Evolutionary conservation across 2,329 filamentous ascomycete genomes (phyloP), one percentile per base, ranked within the genome.

Genomic region (Rhytidhysteron rufulum): DNA sequence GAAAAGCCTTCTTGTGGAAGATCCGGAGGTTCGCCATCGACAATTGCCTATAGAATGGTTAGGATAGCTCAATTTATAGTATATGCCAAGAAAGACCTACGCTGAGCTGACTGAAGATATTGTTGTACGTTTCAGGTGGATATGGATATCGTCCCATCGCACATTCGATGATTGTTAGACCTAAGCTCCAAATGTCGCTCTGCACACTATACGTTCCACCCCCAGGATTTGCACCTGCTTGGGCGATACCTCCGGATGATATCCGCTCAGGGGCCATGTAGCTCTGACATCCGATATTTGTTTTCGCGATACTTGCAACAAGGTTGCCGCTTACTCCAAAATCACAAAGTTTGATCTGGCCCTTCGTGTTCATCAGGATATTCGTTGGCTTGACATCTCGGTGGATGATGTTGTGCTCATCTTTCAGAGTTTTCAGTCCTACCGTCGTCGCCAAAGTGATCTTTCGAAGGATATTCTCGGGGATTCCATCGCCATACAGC

Each of bases 311-410:
- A 70, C 89, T 95, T 18, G 93, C 91, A 17, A 98, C 93, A 18
- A 98, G 72, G 57, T 98, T 98, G 39, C 93, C 93, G 51, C 87
- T 94, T 40, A 98, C 93, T 41, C 93, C 93, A 64, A 98, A 98
- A 67, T 98, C 93, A 67, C 93, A 98, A 42, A 98, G 95, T 70
- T 98, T 98, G 72, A 97, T 78, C 60, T 96, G 89, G 1, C 93
- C 93, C 31, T 78, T 78, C 2, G 84, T 86, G 66, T 97, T 98
- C 64, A 88, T 82, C 2, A 98, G 75, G 44, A 98, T 96, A 57
- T 98, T 98, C n/a, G 93, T 98, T 2, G 93, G 93, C 66, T 98
- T 98, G 49, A 98, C 93, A 60, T 98, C 93, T 49, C 93, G 85
- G 63, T 98, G 93, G 50, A 98, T 98, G 67, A 98, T 98, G 68